A percentile compares a stretch with the other conserved stretches of the same genome.
Conservation (phyloP, 495 filamentous ascomycete species). For the Lichenothelia convexa region DNA sequence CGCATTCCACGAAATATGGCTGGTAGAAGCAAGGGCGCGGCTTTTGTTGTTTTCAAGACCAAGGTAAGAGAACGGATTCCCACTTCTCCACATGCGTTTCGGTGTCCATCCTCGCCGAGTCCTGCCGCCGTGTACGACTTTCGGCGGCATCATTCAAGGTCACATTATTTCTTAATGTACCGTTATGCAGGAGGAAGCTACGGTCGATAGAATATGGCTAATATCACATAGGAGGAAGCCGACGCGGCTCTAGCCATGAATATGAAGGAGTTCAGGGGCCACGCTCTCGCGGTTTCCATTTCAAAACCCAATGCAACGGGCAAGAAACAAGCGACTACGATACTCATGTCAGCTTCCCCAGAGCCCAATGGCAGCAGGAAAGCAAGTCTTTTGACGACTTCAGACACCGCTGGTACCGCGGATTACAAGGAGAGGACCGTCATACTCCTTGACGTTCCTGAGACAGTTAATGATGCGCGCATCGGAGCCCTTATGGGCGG, state of each 20-base stretch:
- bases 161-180: no score
- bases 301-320: slow-evolving; percentile 21
- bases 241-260: slow-evolving; percentile 50
- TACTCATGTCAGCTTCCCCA: slow-evolving; percentile 21
- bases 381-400: slow-evolving; percentile 1
- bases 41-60: slow-evolving; percentile 55
- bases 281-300: slow-evolving; percentile 45
- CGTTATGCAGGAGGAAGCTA: no score
- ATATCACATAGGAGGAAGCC: slow-evolving; percentile 35
- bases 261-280: slow-evolving; percentile 47
- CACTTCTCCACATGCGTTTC: not conserved
- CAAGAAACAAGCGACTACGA: slow-evolving; percentile 29
- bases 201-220: no score
- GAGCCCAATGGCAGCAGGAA: slow-evolving; percentile 17
- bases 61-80: slow-evolving; percentile 25
- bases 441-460: slow-evolving; percentile 41
- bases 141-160: no score
- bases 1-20: slow-evolving; percentile 44
- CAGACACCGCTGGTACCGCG: slow-evolving; percentile 14
- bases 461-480: slow-evolving; percentile 46
- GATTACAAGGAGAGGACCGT: slow-evolving; percentile 18
- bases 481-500: slow-evolving; percentile 43
- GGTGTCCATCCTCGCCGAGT: no score
- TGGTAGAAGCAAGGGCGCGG: slow-evolving; percentile 52
- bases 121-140: no score